Evolutionary conservation across 73 alveolate species (phyloP), one percentile per base, ranked within the genome.

Genomic region (Vitrella brassicaformis): DNA sequence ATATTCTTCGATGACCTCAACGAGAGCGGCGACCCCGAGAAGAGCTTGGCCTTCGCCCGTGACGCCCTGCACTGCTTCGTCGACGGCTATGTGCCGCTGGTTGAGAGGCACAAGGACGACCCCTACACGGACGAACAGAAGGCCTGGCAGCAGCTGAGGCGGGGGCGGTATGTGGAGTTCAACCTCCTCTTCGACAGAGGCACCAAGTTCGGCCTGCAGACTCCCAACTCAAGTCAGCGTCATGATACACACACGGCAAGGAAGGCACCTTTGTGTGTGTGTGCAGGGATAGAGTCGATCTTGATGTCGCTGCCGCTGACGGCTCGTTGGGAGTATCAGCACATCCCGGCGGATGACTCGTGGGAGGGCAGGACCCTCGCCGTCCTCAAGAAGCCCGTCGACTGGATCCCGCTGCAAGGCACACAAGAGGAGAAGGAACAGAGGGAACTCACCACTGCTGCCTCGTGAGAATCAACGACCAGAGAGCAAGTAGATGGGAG

Each of bases 121-220:
- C 81, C 84, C n/a, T 87, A 67, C 47, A 87, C 84, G 25, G 88
- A 86, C 31, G 89, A 82, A 47, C 66, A 87, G 71, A 84, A 74
- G 71, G 82, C 79, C 39, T 89, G 93, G 90, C 85, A 80, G 80
- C 31, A 85, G 74, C 66, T 82, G 56, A 84, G 95, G 68, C 81
- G 95, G 78, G 92, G 93, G 27, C 75, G 88, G 45, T 89, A 89
- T 79, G 93, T 86, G 56, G 95, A 89, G 79, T 89, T 89, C 78
- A 89, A 89, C 76, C 80, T 89, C 31, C 88, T 86, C 29, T 86
- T 78, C 68, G 95, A 89, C 66, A 87, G 95, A 84, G 95, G 95
- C 22, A 89, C 95, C 30, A 87, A 87, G 77, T 89, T 89, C 81
- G 95, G 95, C 28, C 84, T 89, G 31, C 71, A 71, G 69, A 87